Base-by-base conservation (phyloP, 2,329 filamentous ascomycete genomes). In the Thyridium curvatum region DNA sequence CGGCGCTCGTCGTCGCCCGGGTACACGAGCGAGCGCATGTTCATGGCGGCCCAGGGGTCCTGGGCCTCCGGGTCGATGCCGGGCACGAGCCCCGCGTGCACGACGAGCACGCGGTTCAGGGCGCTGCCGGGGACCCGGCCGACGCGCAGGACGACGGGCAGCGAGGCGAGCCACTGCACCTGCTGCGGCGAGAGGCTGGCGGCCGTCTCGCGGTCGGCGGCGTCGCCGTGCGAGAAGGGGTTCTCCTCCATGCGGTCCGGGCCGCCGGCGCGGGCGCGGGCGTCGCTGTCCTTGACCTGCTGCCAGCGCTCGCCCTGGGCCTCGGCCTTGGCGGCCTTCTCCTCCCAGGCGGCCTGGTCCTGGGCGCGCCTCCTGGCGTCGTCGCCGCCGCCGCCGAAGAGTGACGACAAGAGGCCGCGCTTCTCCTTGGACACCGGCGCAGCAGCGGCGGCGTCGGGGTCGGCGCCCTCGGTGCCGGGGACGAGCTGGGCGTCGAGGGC, bases 11-110 rank as follows among this genome's bases (percentile, higher is more conserved):
- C 72, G 10, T 77, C 80, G 10, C 63, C 32, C 14, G 80, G 64
- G 47, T 69, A 71, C 48, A 85, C 71, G 39, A 95, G 75, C 7
- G 81, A 86, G 41, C 89, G 80, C 86, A 98, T 94, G 55, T 88
- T 93, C 89, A 96, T 96, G 31, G 86, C 84, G 37, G 84, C 82
- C 59, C 78, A 81, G 0, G 89, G 84, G 58, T 96, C 73, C 50
- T 83, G 91, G 37, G 74, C 67, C 34, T 82, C 69, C 12, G 94
- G 68, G 1, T 74, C 60, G 1, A 94, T 65, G 5, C 81, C 84
- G 0, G 91, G 87, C 0, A 93, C 81, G 3, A 97, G 71, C 1
- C 93, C 93, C 0, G 79, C 91, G 64, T 97, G 93, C 7, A 90
- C 91, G 37, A 89, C 82, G 21, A 26, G 21, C 5, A 83, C 71